Conservation (phyloP, 345 rosid genomes). For the Syzygium oleosum region DNA sequence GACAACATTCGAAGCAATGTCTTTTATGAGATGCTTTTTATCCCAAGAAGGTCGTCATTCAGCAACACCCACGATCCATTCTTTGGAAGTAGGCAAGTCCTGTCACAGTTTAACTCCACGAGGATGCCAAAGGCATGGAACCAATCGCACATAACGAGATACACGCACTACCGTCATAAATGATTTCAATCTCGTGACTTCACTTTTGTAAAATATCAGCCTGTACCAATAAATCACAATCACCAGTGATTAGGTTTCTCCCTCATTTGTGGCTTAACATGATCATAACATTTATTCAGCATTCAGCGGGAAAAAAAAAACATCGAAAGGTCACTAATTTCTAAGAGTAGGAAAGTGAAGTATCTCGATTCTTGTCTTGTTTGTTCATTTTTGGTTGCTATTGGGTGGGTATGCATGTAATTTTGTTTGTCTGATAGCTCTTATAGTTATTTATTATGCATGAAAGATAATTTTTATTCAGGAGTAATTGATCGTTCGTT, state of each 20-base stretch:
- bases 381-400: neutral
- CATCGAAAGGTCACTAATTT: neutral
- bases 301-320: too few relatives aligned
- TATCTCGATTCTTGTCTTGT: neutral
- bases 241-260: neutral
- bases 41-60: neutral
- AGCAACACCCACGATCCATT: neutral
- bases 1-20: neutral
- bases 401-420: neutral
- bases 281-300: too few relatives aligned
- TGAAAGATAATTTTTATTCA: neutral
- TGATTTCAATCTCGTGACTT: neutral
- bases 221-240: neutral
- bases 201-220: neutral
- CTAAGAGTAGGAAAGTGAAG: neutral
- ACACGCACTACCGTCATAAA: neutral
- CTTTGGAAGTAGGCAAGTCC: neutral
- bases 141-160: neutral
- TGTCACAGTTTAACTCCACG: neutral
- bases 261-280: neutral
- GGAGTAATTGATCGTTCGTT: neutral
- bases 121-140: neutral
- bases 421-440: neutral
- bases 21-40: neutral
- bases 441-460: too few relatives aligned